Base-by-base conservation (phyloP, 2,329 filamentous ascomycete genomes). In the Pseudodiploospora longispora region DNA sequence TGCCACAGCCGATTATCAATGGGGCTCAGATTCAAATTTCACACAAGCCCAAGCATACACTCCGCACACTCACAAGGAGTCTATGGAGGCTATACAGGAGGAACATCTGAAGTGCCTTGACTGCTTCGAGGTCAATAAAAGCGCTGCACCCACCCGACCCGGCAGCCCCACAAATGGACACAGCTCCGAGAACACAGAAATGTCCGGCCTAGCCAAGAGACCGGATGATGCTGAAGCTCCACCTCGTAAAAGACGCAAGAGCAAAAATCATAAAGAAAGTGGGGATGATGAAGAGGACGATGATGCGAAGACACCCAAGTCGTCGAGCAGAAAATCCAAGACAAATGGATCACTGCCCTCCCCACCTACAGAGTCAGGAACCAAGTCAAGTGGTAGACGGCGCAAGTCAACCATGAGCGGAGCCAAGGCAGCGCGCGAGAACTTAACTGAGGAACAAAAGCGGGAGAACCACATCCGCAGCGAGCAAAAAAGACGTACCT, bases 401-500 rank as follows among this genome's bases (percentile, higher is more conserved):
- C 69, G 74, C 32, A 79, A 76, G 54, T 76, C 75, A 2, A 60
- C 58, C 6, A 59, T 55, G 5, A 65, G 57, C 34, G 60, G 53
- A 7, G 51, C 62, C 12, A 82, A 80, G 54, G 46, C 66, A 2
- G 58, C 71, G 3, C 67, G 84, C 28, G 83, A 82, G 58, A 95
- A 95, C 54, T 80, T 93, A 4, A 78, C 81, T 0, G 85, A 91
- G 52, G 82, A 85, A 48, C 85, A 93, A 63, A 93, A 91, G 64
- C 75, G 87, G 38, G 83, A 82, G 56, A 95, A 95, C 53, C 87
- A 94, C 58, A 93, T 95, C 51, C 74, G 82, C 42, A 93, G 87
- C 42, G 88, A 94, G 59, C 87, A 95, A 65, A 94, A 93, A 63
- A 77, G 89, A 31, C 75, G 88, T 39, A 87, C 87, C 28, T 70